These are phyloP conservation scores for Corymbia citriodora DNA, from an alignment of 441 rosid species.

Conservation along the genomic window DNA sequence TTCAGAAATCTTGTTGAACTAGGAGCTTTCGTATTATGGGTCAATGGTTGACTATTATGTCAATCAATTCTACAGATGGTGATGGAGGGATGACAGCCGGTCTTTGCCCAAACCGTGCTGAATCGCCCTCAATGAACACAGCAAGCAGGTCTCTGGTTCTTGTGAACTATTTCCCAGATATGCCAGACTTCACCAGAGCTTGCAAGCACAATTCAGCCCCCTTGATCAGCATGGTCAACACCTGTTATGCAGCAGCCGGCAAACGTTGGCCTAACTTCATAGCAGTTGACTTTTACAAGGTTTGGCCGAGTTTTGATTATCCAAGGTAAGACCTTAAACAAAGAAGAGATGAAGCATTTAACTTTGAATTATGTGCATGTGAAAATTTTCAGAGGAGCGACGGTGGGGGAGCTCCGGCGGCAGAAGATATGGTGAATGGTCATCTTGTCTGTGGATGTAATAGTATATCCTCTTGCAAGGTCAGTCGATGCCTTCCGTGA, in stretches of 20 bases:
- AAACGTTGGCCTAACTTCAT: constrained; percentile 68
- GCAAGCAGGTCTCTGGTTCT: constrained; percentile 46
- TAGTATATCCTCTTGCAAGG: constrained; percentile 41
- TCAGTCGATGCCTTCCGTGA: background rate
- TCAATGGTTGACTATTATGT: background rate
- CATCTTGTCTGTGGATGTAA: constrained; percentile 51
- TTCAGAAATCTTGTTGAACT: background rate
- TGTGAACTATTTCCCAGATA: constrained; percentile 50
- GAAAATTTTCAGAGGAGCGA: constrained; percentile 43
- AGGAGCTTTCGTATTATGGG: background rate
- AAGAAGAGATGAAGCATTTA: background rate
- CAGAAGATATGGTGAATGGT: constrained; percentile 41
- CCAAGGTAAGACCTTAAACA: background rate
- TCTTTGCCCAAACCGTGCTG: constrained; percentile 46
- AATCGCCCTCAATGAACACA: constrained; percentile 42
- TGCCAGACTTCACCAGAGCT: constrained; percentile 31
- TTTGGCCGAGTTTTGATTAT: background rate
- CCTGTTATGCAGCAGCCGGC: constrained; percentile 45
- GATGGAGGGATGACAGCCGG: constrained; percentile 52
- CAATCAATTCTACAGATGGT: constrained; percentile 35
- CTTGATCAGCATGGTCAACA: constrained; percentile 30
- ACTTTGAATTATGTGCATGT: background rate
- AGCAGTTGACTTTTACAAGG: constrained; percentile 67
- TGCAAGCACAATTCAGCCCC: constrained; percentile 64
- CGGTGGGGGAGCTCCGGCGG: constrained; percentile 56